These are phyloP conservation scores for Ophiocytium majus DNA, from an alignment of 352 stramenopile species.

Conservation along the genomic window DNA sequence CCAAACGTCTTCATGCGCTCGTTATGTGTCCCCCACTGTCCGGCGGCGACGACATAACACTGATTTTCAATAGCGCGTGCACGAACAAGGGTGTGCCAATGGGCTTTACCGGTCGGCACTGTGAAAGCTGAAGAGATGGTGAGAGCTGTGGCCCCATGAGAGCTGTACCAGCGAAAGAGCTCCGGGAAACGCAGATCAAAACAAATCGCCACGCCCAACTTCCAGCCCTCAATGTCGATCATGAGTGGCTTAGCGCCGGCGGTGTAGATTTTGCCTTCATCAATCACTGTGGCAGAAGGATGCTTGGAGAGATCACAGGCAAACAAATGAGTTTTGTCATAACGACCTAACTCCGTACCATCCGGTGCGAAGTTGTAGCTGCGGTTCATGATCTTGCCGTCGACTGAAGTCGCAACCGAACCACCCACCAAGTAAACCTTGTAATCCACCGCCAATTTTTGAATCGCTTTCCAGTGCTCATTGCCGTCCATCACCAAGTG, in stretches of 20 bases:
- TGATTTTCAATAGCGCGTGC: slow-evolving; percentile 77
- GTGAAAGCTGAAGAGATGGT: slow-evolving; percentile 67
- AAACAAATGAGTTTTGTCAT: slow-evolving; percentile 3
- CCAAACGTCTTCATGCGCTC: slow-evolving; percentile 43
- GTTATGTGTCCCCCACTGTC: slow-evolving; percentile 62
- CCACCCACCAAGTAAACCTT: neutral
- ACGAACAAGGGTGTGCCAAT: slow-evolving; percentile 76
- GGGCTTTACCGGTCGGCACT: slow-evolving; percentile 71
- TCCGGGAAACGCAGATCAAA: slow-evolving; percentile 82
- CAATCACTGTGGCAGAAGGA: neutral
- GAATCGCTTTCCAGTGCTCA: neutral
- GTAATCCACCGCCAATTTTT: neutral
- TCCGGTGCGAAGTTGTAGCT: neutral
- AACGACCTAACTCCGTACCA: neutral
- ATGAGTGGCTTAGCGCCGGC: neutral
- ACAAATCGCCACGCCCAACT: slow-evolving; percentile 72
- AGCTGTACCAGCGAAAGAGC: slow-evolving; percentile 66
- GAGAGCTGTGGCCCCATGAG: neutral
- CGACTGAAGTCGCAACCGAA: neutral
- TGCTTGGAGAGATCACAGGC: slow-evolving; percentile 12
- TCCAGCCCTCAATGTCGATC: slow-evolving; percentile 40
- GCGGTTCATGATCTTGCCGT: slow-evolving; percentile 10
- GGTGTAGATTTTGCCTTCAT: neutral
- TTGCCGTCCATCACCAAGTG: neutral
- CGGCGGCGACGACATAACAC: slow-evolving; percentile 75